phyloP scores from a whole-genome alignment of 345 rosid genomes.

The Iberis pinnata region DNA sequence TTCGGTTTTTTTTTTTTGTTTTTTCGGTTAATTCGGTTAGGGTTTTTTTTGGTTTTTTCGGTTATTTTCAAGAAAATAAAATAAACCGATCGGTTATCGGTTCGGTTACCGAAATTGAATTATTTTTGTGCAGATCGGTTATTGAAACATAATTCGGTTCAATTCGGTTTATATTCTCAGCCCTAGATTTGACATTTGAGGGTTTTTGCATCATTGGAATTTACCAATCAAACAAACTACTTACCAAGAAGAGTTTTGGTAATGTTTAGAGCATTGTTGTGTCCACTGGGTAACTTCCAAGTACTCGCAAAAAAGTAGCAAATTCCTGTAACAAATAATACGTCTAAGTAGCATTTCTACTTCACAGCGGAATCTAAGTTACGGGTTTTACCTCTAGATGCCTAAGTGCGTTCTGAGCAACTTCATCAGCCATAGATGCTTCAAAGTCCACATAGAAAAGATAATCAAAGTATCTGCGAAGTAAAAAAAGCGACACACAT shows the following conservation, averaged over 20 bases:
- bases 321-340: conserved; percentile 51
- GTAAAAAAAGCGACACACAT: neutral
- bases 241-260: conserved; percentile 1
- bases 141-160: no score
- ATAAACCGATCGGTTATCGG: no score
- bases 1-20: no score
- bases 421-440: conserved; percentile 93
- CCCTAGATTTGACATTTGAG: no score
- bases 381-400: conserved; percentile 67
- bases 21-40: no score
- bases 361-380: neutral
- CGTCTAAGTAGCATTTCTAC: neutral
- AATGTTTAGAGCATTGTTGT: conserved; percentile 43
- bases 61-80: no score
- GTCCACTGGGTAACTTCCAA: conserved; percentile 96
- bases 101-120: no score
- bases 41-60: no score
- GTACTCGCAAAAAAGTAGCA: conserved; percentile 86
- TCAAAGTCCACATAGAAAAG: conserved; percentile 94
- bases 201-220: neutral
- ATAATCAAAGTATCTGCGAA: conserved; percentile 72
- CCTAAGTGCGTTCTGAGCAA: conserved; percentile 80
- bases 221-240: neutral
- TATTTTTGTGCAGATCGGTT: no score
- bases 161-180: no score